phyloP scores from a whole-genome alignment of 1,284 basidiomycete genomes.

The Ceratobasidium sp. region DNA sequence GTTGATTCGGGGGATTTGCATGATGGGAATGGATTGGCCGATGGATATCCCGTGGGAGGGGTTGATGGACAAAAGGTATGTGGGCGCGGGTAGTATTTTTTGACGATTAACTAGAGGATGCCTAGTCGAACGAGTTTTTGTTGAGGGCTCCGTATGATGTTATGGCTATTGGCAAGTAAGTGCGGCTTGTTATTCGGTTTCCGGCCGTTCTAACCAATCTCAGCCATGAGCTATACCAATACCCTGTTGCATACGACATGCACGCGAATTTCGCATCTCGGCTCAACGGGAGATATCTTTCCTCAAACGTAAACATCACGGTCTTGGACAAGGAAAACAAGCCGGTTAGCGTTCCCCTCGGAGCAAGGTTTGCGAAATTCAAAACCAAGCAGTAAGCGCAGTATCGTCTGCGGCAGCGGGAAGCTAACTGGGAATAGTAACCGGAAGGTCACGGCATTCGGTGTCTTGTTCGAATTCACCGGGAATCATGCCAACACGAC shows the following conservation, averaged over 20 bases:
- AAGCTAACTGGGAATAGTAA: constrained; percentile 56
- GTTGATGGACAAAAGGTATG: constrained; percentile 73
- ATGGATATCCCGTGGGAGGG: constrained; percentile 72
- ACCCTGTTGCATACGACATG: constrained; percentile 77
- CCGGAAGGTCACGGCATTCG: constrained; percentile 75
- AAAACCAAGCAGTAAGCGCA: constrained; percentile 67
- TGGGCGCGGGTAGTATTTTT: constrained; percentile 39
- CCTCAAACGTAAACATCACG: constrained; percentile 87
- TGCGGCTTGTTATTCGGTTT: not conserved
- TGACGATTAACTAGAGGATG: constrained; percentile 18
- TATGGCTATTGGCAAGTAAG: constrained; percentile 83
- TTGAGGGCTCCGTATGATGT: constrained; percentile 80
- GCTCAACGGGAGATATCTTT: constrained; percentile 76
- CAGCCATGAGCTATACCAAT: constrained; percentile 85
- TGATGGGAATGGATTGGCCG: constrained; percentile 78
- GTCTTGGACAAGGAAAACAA: constrained; percentile 59
- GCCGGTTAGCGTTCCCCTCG: constrained; percentile 64
- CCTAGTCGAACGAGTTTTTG: constrained; percentile 72
- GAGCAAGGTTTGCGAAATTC: constrained; percentile 75
- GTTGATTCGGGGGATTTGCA: constrained; percentile 81
- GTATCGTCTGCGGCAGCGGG: not conserved
- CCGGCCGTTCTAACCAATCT: constrained; percentile 22
- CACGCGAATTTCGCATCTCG: constrained; percentile 77
- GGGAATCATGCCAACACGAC: constrained; percentile 69
- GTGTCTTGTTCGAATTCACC: constrained; percentile 77